phyloP scores from a whole-genome alignment of 805 yeast species.

The Cyberlindnera mycetangii region DNA sequence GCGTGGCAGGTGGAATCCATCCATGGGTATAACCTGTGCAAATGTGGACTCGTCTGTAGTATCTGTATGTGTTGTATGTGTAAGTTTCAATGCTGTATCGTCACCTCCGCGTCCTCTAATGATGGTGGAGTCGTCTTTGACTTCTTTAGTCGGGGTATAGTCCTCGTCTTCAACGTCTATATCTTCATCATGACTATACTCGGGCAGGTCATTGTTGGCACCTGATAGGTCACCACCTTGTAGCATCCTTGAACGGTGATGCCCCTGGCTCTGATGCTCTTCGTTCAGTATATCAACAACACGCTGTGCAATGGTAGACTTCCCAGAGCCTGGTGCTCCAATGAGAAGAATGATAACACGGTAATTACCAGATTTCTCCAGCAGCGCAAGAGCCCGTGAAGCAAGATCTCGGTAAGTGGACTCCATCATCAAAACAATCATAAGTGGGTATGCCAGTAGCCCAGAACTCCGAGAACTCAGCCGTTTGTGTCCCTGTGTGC shows the following conservation, averaged over 20 bases:
- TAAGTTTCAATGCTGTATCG: slow-evolving; percentile 24
- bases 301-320: slow-evolving; percentile 58
- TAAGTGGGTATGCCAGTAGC: too few relatives aligned
- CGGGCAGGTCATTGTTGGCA: slow-evolving; percentile 13
- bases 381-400: slow-evolving; percentile 30
- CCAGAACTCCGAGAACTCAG: background rate
- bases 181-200: background rate
- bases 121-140: slow-evolving; percentile 9
- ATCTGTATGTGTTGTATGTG: background rate
- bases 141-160: slow-evolving; percentile 8
- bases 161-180: slow-evolving; percentile 22
- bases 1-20: slow-evolving; percentile 70
- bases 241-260: slow-evolving; percentile 1
- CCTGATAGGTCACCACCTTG: slow-evolving; percentile 6
- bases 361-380: slow-evolving; percentile 31
- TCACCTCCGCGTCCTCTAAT: slow-evolving; percentile 28
- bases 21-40: slow-evolving; percentile 63
- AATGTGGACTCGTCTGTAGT: slow-evolving; percentile 12
- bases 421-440: slow-evolving; percentile 27
- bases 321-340: slow-evolving; percentile 87
- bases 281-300: slow-evolving; percentile 43
- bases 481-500: background rate
- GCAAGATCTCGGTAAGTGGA: slow-evolving; percentile 30
- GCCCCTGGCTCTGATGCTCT: slow-evolving; percentile 22
- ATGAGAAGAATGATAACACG: slow-evolving; percentile 58